Percentiles rank a stretch among this genome's conserved stretches.
phyloP scores from a whole-genome alignment of 179 eudicot genomes.

The Pouteria campechiana region DNA sequence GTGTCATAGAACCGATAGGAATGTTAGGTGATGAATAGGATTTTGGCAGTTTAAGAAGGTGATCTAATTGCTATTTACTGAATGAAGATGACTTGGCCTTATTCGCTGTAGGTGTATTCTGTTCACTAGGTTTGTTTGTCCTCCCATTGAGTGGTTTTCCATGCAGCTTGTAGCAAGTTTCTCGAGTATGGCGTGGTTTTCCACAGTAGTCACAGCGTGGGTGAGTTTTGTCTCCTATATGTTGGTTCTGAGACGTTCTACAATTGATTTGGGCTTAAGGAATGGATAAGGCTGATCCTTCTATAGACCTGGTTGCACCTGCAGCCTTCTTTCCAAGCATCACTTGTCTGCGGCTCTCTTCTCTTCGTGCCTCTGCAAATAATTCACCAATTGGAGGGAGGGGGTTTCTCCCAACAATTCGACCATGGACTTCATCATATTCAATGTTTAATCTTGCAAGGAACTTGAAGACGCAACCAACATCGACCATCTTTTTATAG shows the following conservation, averaged over 20 bases:
- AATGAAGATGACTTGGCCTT: background rate
- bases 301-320: background rate
- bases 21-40: background rate
- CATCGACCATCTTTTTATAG: background rate
- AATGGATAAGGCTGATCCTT: too few relatives aligned
- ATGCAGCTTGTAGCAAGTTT: background rate
- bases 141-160: background rate
- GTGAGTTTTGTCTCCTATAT: background rate
- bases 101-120: background rate
- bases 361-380: too few relatives aligned
- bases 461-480: background rate
- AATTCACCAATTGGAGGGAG: background rate
- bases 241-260: background rate
- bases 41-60: too few relatives aligned
- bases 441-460: too few relatives aligned
- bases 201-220: background rate
- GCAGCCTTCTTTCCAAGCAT: background rate
- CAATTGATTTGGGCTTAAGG: background rate
- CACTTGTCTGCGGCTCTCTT: background rate
- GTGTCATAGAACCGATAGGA: too few relatives aligned
- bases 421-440: background rate
- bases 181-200: background rate
- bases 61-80: slow-evolving; percentile 3
- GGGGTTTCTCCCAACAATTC: background rate
- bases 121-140: too few relatives aligned